Percentiles rank a stretch among this genome's conserved stretches.
Evolutionary conservation across 2,329 filamentous ascomycete species (phyloP).

Genomic region (Verticillium klebahnii): DNA sequence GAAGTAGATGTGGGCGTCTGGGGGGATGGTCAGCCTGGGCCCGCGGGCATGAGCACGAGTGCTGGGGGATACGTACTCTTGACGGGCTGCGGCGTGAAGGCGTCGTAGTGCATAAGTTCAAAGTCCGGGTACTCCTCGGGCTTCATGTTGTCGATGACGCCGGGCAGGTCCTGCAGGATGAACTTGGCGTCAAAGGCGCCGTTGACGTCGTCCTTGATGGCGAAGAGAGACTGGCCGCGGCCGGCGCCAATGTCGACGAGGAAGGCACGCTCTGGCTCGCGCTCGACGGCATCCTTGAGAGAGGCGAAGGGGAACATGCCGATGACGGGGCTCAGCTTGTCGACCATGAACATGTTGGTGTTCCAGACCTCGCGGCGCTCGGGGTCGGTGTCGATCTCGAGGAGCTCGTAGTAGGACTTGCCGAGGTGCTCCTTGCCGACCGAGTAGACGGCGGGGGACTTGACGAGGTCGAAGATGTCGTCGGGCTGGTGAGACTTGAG

Average conservation of each 20-base stretch:
- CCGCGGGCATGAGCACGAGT: neutral
- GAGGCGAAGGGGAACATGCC: slow-evolving; percentile 30
- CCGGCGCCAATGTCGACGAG: slow-evolving; percentile 26
- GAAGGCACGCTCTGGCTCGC: slow-evolving; percentile 21
- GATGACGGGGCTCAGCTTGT: slow-evolving; percentile 25
- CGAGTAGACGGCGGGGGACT: slow-evolving; percentile 26
- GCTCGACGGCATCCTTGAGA: slow-evolving; percentile 20
- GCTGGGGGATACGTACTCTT: slow-evolving; percentile 15
- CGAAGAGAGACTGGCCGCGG: slow-evolving; percentile 23
- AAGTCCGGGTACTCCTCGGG: slow-evolving; percentile 12
- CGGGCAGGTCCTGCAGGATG: slow-evolving; percentile 27
- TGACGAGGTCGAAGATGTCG: slow-evolving; percentile 23
- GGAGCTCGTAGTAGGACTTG: slow-evolving; percentile 27
- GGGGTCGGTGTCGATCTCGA: slow-evolving; percentile 18
- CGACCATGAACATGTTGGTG: slow-evolving; percentile 22
- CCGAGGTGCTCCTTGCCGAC: slow-evolving; percentile 24
- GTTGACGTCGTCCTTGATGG: slow-evolving; percentile 20
- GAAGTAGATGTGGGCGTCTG: slow-evolving; percentile 29
- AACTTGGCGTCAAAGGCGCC: slow-evolving; percentile 19
- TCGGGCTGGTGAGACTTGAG: slow-evolving; percentile 23
- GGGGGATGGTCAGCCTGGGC: neutral
- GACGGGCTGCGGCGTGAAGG: slow-evolving; percentile 22
- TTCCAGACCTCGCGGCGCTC: slow-evolving; percentile 28
- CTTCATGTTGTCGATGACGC: slow-evolving; percentile 23
- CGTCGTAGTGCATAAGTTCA: slow-evolving; percentile 21